Evolutionary conservation across 2,329 filamentous ascomycete species (phyloP).

Genomic region (Aspergillus sp.): DNA sequence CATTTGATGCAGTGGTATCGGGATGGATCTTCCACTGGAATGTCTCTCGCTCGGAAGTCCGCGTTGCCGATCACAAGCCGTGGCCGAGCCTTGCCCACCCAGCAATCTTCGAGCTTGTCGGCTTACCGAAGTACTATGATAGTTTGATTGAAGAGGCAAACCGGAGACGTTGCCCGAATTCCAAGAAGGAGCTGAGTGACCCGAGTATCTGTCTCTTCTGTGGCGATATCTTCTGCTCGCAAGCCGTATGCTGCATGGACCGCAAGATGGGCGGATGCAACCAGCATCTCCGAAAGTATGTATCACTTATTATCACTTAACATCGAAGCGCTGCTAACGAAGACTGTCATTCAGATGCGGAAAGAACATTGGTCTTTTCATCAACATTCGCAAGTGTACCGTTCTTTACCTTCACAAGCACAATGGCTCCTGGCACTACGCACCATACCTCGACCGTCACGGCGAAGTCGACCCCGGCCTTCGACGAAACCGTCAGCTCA

Average conservation of each 20-base stretch:
- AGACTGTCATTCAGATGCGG: conserved; percentile 61
- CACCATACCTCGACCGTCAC: conserved; percentile 92
- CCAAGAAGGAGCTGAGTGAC: conserved; percentile 85
- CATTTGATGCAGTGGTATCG: conserved; percentile 47
- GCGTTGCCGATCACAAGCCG: conserved; percentile 27
- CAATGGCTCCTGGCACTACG: conserved; percentile 78
- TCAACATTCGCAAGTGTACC: conserved; percentile 95
- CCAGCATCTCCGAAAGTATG: conserved; percentile 82
- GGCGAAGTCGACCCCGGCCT: conserved; percentile 93
- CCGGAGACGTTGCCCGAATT: conserved; percentile 75
- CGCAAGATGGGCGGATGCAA: conserved; percentile 77
- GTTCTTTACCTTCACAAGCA: conserved; percentile 79
- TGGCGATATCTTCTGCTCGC: conserved; percentile 92
- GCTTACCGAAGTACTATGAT: conserved; percentile 87
- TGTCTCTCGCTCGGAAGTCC: conserved; percentile 25
- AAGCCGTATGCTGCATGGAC: conserved; percentile 80
- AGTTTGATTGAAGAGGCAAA: conserved; percentile 89
- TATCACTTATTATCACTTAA: not conserved
- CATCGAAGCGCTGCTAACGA: conserved; percentile 7
- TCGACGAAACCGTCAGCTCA: conserved; percentile 80
- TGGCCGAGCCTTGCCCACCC: conserved; percentile 66
- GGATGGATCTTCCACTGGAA: conserved; percentile 66
- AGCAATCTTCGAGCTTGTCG: conserved; percentile 88
- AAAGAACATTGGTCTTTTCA: conserved; percentile 83
- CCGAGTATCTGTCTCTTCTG: conserved; percentile 91